A percentile compares a stretch with the other conserved stretches of the same genome.
Conservation (phyloP, 2,329 filamentous ascomycete genomes). For the Rutstroemia sp. region DNA sequence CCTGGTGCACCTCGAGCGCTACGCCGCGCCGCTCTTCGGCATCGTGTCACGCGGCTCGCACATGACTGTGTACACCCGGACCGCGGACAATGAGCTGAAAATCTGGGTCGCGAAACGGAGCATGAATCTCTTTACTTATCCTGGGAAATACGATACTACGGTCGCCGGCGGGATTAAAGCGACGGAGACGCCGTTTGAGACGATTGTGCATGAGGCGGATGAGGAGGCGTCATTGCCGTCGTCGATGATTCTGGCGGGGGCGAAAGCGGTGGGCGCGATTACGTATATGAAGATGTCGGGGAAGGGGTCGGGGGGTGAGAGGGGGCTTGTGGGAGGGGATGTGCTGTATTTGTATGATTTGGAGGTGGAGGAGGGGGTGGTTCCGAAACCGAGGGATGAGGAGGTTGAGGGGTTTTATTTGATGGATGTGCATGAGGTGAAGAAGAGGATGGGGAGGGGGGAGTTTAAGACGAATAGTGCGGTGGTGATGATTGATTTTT, state of each 20-base stretch:
- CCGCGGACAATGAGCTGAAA: conserved; percentile 34
- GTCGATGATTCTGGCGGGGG: conserved; percentile 44
- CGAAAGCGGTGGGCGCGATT: conserved; percentile 49
- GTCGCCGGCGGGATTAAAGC: conserved; percentile 71
- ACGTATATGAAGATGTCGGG: conserved; percentile 54
- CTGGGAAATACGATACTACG: conserved; percentile 68
- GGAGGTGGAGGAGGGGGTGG: conserved; percentile 48
- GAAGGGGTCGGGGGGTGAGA: conserved; percentile 44
- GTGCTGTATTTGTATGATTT: conserved; percentile 72
- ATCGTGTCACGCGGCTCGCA: conserved; percentile 58
- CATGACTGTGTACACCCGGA: conserved; percentile 53
- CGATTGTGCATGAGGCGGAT: conserved; percentile 60
- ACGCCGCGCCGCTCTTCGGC: conserved; percentile 45
- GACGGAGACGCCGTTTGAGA: conserved; percentile 55
- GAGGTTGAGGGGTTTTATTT: conserved; percentile 72
- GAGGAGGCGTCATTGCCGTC: conserved; percentile 66
- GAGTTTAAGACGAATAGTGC: conserved; percentile 85
- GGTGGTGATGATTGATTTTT: conserved; percentile 71
- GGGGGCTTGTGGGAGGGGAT: conserved; percentile 54
- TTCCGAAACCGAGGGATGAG: conserved; percentile 62
- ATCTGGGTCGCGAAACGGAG: conserved; percentile 68
- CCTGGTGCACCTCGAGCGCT: conserved; percentile 10
- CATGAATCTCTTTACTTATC: conserved; percentile 61
- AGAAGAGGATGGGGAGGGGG: conserved; percentile 51
- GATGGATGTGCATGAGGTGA: conserved; percentile 52